Evolutionary conservation across 805 yeast genomes (phyloP).

Genomic region (Spathaspora girioi): DNA sequence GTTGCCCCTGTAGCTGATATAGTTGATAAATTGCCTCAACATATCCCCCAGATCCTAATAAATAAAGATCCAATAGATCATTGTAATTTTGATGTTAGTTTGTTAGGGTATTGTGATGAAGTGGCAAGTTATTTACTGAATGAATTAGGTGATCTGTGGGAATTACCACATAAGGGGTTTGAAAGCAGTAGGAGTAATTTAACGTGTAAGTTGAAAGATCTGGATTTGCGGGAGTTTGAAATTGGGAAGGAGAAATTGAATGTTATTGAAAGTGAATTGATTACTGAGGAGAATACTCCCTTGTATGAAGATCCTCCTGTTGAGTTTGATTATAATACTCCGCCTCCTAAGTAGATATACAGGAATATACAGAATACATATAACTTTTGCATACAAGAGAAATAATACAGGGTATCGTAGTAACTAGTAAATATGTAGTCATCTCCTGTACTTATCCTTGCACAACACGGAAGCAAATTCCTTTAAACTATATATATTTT

Average conservation of each 20-base stretch:
- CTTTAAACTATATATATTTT: no score
- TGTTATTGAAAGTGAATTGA: background rate
- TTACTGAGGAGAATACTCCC: conserved; percentile 1
- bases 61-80: conserved; percentile 35
- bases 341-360: background rate
- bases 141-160: conserved; percentile 29
- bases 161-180: conserved; percentile 26
- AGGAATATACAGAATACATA: no score
- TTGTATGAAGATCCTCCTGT: conserved; percentile 1
- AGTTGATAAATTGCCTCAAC: conserved; percentile 28
- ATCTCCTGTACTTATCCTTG: no score
- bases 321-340: background rate
- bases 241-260: background rate
- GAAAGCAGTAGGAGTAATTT: conserved; percentile 12
- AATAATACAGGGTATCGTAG: no score
- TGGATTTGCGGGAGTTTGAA: conserved; percentile 8
- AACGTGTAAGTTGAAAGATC: conserved; percentile 8
- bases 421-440: no score
- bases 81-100: conserved; percentile 35
- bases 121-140: conserved; percentile 32
- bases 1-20: conserved; percentile 50
- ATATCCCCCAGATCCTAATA: conserved; percentile 36
- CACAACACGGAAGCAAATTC: no score
- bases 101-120: conserved; percentile 41
- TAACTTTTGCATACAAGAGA: no score